Conservation (phyloP, 805 yeast species). For the Cyberlindnera maclurae region DNA sequence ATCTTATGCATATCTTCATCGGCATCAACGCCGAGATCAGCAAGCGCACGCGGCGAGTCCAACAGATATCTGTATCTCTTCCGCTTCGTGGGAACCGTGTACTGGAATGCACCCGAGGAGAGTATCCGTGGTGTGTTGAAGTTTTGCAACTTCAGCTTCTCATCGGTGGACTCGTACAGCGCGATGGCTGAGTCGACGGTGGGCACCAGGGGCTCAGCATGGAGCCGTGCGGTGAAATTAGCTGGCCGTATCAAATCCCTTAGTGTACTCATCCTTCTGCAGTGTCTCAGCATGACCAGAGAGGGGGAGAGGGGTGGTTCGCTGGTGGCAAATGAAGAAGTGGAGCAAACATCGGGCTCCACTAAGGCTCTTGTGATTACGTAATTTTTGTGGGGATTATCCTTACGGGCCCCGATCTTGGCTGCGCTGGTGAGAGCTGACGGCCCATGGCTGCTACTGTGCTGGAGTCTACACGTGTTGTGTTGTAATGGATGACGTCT, state of each 20-base stretch:
- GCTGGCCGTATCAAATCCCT: slow-evolving; percentile 10
- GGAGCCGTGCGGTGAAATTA: slow-evolving; percentile 8
- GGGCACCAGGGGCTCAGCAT: slow-evolving; percentile 27
- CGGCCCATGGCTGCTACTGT: no score
- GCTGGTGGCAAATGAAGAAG: no score
- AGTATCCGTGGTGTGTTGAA: slow-evolving; percentile 47
- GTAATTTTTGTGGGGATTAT: no score
- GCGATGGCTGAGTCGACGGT: slow-evolving; percentile 24
- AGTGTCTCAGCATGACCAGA: background rate
- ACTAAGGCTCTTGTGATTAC: no score
- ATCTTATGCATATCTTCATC: slow-evolving; percentile 44
- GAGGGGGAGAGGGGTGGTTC: no score
- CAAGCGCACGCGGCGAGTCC: slow-evolving; percentile 52
- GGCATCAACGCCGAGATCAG: slow-evolving; percentile 49
- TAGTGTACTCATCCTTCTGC: slow-evolving; percentile 1
- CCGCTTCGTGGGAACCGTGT: slow-evolving; percentile 59
- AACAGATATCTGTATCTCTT: slow-evolving; percentile 46
- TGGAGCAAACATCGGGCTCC: no score
- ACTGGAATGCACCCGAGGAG: slow-evolving; percentile 63
- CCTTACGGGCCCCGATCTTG: no score
- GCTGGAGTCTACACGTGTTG: no score
- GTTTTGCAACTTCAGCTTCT: slow-evolving; percentile 18
- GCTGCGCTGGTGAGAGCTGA: no score
- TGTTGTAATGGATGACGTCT: no score
- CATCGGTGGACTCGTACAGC: slow-evolving; percentile 20